A percentile compares a stretch with the other conserved stretches of the same genome.
phyloP scores from a whole-genome alignment of 345 rosid genomes.

The Eucalyptus sp. region DNA sequence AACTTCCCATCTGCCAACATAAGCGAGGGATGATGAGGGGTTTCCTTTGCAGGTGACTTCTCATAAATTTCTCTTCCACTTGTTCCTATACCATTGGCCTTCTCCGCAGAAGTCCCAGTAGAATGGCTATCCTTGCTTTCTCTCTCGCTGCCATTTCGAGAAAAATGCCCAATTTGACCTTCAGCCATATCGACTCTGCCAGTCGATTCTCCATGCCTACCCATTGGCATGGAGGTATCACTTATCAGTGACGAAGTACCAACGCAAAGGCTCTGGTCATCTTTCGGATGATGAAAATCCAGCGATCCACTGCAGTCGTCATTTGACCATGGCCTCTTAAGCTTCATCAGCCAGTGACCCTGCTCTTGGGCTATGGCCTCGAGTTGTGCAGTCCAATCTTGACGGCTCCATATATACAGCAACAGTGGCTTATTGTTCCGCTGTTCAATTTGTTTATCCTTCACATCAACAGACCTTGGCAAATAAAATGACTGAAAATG shows the following conservation, averaged over 20 bases:
- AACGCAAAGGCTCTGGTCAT: background rate
- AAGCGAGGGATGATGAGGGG: too few species aligned
- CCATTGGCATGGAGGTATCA: conserved; percentile 5
- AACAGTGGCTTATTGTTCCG: conserved; percentile 59
- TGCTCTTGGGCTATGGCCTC: conserved; percentile 42
- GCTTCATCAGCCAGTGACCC: conserved; percentile 15
- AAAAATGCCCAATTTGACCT: background rate
- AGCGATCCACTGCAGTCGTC: background rate
- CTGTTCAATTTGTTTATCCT: conserved; percentile 60
- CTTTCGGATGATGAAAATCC: conserved; percentile 1
- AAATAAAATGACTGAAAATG: conserved; percentile 71
- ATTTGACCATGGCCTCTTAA: background rate
- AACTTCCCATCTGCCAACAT: too few species aligned
- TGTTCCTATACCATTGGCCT: background rate
- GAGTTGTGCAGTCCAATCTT: conserved; percentile 48
- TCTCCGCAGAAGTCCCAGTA: too few species aligned
- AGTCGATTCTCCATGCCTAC: conserved; percentile 7
- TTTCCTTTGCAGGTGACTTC: background rate
- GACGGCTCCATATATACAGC: conserved; percentile 83
- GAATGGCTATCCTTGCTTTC: conserved; percentile 4
- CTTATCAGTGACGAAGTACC: conserved; percentile 1
- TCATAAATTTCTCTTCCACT: conserved; percentile 1
- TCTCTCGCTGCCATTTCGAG: background rate
- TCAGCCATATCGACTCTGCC: background rate
- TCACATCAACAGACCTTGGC: conserved; percentile 63